Evolutionary conservation across 768 basidiomycete genomes (phyloP).

Genomic region (Phanerochaete carnosa): DNA sequence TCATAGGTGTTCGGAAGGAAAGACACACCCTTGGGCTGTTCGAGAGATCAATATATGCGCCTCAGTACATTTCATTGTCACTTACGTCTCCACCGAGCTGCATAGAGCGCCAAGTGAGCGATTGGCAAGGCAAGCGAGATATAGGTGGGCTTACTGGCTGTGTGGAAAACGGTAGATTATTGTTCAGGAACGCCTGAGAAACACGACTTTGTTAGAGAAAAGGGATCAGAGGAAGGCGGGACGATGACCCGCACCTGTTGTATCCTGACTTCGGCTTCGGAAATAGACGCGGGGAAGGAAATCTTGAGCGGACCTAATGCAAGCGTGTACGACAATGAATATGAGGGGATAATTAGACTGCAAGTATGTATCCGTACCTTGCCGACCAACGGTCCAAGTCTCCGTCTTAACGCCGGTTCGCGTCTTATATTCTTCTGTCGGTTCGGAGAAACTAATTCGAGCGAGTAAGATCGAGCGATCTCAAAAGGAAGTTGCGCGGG

Average conservation of each 20-base stretch:
- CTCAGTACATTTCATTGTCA: not conserved
- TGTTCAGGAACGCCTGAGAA: constrained; percentile 1
- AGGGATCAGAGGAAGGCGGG: not conserved
- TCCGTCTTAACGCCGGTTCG: constrained; percentile 13
- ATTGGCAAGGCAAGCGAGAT: not conserved
- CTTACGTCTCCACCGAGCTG: constrained; percentile 21
- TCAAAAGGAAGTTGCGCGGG: not conserved
- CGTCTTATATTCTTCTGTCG: not conserved
- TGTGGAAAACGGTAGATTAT: not conserved
- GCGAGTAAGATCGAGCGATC: not conserved
- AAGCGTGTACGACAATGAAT: not conserved
- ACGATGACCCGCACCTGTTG: not conserved
- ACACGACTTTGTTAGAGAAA: no score
- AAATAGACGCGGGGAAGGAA: constrained; percentile 7
- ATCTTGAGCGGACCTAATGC: constrained; percentile 5
- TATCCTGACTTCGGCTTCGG: constrained; percentile 4
- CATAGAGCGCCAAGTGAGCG: not conserved
- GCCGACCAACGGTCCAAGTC: constrained; percentile 15
- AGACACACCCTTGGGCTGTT: constrained; percentile 5
- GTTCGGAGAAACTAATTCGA: constrained; percentile 5
- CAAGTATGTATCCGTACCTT: constrained; percentile 9
- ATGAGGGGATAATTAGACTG: not conserved
- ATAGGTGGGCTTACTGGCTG: constrained; percentile 18
- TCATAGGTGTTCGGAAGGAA: constrained; percentile 11
- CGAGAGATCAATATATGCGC: no score